Evolutionary conservation across 2,329 filamentous ascomycete species (phyloP).

Genomic region (Capronia coronata): DNA sequence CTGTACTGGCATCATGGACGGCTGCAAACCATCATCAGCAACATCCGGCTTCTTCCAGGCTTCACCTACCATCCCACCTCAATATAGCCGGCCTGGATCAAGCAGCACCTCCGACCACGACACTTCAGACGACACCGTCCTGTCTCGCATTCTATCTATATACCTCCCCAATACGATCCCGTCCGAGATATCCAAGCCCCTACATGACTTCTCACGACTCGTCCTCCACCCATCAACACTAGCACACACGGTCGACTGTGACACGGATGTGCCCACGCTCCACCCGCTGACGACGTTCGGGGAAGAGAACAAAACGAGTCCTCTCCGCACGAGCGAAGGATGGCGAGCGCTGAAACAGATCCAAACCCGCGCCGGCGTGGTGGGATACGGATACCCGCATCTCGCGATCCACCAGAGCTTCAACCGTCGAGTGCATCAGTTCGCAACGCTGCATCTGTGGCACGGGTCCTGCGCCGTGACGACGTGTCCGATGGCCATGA

Average conservation of each 20-base stretch:
- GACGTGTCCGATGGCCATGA: slow-evolving; percentile 61
- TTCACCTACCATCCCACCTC: slow-evolving; percentile 15
- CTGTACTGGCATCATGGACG: slow-evolving; percentile 7
- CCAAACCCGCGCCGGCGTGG: slow-evolving; percentile 53
- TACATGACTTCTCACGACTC: slow-evolving; percentile 23
- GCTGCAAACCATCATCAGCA: slow-evolving; percentile 18
- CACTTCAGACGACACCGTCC: slow-evolving; percentile 18
- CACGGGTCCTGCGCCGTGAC: slow-evolving; percentile 54
- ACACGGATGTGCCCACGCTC: slow-evolving; percentile 21
- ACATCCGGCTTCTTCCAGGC: slow-evolving; percentile 25
- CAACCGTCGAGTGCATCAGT: slow-evolving; percentile 55
- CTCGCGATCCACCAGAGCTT: slow-evolving; percentile 25
- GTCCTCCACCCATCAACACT: slow-evolving; percentile 20
- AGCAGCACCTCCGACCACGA: neutral
- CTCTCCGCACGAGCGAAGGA: slow-evolving; percentile 51
- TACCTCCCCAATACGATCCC: slow-evolving; percentile 20
- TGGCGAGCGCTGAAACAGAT: slow-evolving; percentile 53
- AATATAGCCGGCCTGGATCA: slow-evolving; percentile 13
- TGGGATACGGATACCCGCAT: slow-evolving; percentile 52
- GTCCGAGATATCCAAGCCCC: slow-evolving; percentile 8
- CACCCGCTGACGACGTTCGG: slow-evolving; percentile 25
- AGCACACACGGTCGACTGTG: slow-evolving; percentile 20
- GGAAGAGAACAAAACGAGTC: slow-evolving; percentile 20
- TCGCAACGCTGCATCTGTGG: slow-evolving; percentile 53
- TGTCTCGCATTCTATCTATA: slow-evolving; percentile 16